These are phyloP conservation scores for Cutaneotrichosporon sp. DNA, from an alignment of 1,284 basidiomycete genomes.

Conservation along the genomic window DNA sequence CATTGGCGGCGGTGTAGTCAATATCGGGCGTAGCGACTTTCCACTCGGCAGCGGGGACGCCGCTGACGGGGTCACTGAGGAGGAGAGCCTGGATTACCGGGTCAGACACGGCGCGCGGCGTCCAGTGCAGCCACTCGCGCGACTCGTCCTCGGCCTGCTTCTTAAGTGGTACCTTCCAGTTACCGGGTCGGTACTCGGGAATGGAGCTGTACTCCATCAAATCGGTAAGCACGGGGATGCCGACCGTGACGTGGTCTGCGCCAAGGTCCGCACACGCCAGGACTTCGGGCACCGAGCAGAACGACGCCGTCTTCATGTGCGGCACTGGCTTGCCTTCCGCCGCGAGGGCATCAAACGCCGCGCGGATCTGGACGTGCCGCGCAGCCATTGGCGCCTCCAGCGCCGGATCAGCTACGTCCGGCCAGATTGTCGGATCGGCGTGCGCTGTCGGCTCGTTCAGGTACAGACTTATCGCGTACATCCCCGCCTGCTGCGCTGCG, in stretches of 20 bases:
- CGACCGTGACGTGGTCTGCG: conserved; percentile 25
- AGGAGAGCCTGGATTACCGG: conserved; percentile 9
- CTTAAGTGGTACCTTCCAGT: conserved; percentile 11
- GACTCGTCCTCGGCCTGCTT: conserved; percentile 6
- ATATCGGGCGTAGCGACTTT: conserved; percentile 1
- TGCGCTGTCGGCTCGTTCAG: conserved; percentile 28
- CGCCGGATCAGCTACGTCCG: conserved; percentile 23
- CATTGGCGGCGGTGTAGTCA: conserved; percentile 20
- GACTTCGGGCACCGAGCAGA: conserved; percentile 12
- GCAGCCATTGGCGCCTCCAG: conserved; percentile 21
- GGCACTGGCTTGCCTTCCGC: conserved; percentile 27
- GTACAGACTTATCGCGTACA: conserved; percentile 38
- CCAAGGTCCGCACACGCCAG: conserved; percentile 22
- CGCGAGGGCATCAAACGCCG: conserved; percentile 25
- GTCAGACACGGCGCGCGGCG: conserved; percentile 11
- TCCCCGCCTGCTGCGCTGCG: conserved; percentile 37
- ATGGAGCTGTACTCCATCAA: conserved; percentile 8
- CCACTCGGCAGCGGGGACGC: conserved; percentile 1
- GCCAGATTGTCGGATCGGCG: conserved; percentile 16
- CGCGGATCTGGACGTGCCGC: conserved; percentile 33
- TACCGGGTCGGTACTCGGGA: conserved; percentile 14
- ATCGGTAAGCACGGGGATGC: conserved; percentile 17
- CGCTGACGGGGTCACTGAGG: conserved; percentile 9
- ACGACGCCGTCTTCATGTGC: conserved; percentile 35
- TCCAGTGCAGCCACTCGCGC: conserved; percentile 11